Evolutionary conservation across 371 early-diverging fungal genomes (phyloP), one percentile per base, ranked within the genome.

Genomic region (Mucor sp.): DNA sequence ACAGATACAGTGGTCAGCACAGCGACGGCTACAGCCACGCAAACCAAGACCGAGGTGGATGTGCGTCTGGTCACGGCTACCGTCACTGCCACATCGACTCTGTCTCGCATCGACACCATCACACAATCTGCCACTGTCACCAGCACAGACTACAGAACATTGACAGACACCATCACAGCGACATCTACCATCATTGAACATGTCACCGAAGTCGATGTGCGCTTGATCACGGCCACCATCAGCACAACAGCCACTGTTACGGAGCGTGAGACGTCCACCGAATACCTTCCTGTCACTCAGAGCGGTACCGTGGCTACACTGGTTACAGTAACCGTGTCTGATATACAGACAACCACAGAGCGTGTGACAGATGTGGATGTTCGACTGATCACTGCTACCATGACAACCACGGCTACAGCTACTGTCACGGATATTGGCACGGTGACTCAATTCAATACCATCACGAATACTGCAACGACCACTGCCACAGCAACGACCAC

Each of bases 291-390:
- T 25, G 62, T 62, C 17, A 62, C 53, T 25, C 48, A 62, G 14
- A 32, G n/a, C 1, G 21, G n/a, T 2, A 35, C 53, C 0, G 53
- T 21, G 7, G 50, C 32, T 12, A 9, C n/a, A 11, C 15, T 23
- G 19, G 23, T 9, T 23, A 48, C 48, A 4, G 28, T 14, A 19
- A 62, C 50, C 6, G 9, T 32, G 3, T 50, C 23, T 23, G 50
- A 50, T 8, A 12, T 23, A 23, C 25, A 23, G 23, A 53, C 53
- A 1, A 14, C 35, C 2, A 62, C 62, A 6, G 28, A 48, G 32
- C 44, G 23, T 32, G 61, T 39, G 4, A 61, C 44, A 15, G 48
- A 43, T 30, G 61, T 61, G 27, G 61, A 61, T 47, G 19, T 61
- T 21, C 28, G 61, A 12, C 44, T 61, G 6, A 9, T 47, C 11